These are phyloP conservation scores for Metschnikowia borealis DNA, from an alignment of 805 yeast species.

Conservation along the genomic window DNA sequence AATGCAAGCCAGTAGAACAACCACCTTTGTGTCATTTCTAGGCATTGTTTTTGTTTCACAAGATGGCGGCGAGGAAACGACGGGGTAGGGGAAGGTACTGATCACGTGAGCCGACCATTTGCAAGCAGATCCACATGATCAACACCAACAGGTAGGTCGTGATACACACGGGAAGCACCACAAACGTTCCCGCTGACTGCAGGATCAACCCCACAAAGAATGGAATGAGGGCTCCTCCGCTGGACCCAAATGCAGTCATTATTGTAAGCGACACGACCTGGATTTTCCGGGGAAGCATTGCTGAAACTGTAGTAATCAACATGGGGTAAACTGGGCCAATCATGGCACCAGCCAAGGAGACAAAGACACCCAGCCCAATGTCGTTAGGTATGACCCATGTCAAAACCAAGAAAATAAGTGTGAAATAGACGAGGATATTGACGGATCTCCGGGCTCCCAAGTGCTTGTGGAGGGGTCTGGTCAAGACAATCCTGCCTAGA, in stretches of 20 bases:
- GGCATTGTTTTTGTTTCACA: background rate
- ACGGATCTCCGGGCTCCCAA: constrained; percentile 18
- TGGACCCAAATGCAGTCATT: constrained; percentile 23
- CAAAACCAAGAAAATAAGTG: constrained; percentile 14
- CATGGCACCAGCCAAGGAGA: constrained; percentile 17
- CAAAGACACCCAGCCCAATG: constrained; percentile 17
- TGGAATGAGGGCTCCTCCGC: constrained; percentile 24
- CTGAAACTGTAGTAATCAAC: constrained; percentile 20
- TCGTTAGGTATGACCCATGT: constrained; percentile 17
- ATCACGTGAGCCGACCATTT: background rate
- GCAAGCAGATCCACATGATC: constrained; percentile 14
- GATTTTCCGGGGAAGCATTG: constrained; percentile 22
- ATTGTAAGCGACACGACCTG: constrained; percentile 24
- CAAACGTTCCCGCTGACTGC: constrained; percentile 21
- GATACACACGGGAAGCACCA: constrained; percentile 22
- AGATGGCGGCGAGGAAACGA: background rate
- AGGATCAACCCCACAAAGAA: constrained; percentile 22
- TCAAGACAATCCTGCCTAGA: constrained; percentile 18
- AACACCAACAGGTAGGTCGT: constrained; percentile 17
- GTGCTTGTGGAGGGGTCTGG: constrained; percentile 16
- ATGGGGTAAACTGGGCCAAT: constrained; percentile 24
- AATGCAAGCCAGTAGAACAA: no score
- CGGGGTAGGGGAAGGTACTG: background rate
- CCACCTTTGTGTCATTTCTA: background rate
- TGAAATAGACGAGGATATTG: constrained; percentile 9